Percentiles rank a stretch among this genome's conserved stretches.
These are phyloP conservation scores for Coemansia sp. DNA, from an alignment of 192 early-diverging fungal genomes.

Conservation along the genomic window DNA sequence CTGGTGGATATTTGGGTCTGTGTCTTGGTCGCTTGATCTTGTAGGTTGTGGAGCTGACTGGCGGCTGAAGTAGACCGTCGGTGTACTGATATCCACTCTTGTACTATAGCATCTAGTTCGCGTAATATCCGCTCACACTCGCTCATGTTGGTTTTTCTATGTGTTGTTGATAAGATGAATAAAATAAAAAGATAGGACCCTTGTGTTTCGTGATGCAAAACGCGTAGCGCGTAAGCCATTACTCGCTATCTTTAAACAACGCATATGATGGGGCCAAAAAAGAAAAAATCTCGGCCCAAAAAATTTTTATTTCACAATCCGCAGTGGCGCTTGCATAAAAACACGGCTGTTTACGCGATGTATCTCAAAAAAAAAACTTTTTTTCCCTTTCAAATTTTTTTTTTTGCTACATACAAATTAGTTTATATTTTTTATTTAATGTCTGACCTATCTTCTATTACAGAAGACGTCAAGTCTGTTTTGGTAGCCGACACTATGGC, in stretches of 20 bases:
- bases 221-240: too few species aligned
- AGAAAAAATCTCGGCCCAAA: too few species aligned
- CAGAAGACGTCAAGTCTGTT: not conserved
- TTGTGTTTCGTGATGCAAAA: too few species aligned
- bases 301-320: not conserved
- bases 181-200: not conserved
- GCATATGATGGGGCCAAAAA: too few species aligned
- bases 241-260: too few species aligned
- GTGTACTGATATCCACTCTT: conserved; percentile 19
- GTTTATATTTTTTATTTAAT: not conserved
- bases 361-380: not conserved
- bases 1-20: not conserved
- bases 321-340: not conserved
- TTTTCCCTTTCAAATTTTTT: not conserved
- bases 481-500: not conserved
- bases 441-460: not conserved
- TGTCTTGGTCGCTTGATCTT: conserved; percentile 7
- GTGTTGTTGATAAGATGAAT: not conserved
- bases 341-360: not conserved
- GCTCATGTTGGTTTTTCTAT: not conserved
- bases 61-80: conserved; percentile 2
- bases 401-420: not conserved
- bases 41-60: conserved; percentile 12
- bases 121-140: conserved; percentile 12
- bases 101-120: conserved; percentile 17